phyloP scores from a whole-genome alignment of 2,329 filamentous ascomycete species.

The Huntiella omanensis region DNA sequence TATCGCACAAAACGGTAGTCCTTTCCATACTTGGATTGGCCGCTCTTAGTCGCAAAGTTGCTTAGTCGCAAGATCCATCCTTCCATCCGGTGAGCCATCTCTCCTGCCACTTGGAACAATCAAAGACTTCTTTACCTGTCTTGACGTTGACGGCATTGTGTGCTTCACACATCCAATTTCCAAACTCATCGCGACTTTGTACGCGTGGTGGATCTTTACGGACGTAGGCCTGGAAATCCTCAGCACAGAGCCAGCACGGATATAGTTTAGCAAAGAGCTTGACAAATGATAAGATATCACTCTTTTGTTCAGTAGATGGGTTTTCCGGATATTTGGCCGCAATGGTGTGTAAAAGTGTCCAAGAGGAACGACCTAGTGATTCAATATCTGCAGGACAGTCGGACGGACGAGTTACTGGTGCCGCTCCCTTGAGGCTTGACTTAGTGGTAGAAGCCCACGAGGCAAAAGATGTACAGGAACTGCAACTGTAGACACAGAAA shows the following conservation, averaged over 20 bases:
- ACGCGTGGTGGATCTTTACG: constrained; percentile 27
- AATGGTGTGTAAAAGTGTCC: constrained; percentile 86
- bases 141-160: constrained; percentile 81
- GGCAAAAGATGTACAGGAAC: constrained; percentile 50
- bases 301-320: constrained; percentile 51
- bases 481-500: constrained; percentile 33
- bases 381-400: constrained; percentile 90
- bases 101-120: constrained; percentile 82
- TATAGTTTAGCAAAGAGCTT: constrained; percentile 69
- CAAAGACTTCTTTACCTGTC: constrained; percentile 76
- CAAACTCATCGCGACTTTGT: constrained; percentile 29
- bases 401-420: constrained; percentile 22
- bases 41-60: not conserved
- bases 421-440: constrained; percentile 18
- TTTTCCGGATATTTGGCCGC: constrained; percentile 64
- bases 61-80: constrained; percentile 41
- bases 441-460: constrained; percentile 38
- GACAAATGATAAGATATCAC: constrained; percentile 62
- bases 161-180: constrained; percentile 65
- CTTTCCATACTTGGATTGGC: not conserved
- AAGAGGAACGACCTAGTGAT: constrained; percentile 65
- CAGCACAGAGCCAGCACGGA: constrained; percentile 88
- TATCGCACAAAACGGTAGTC: not conserved
- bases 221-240: constrained; percentile 78
- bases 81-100: constrained; percentile 84